Percentiles rank a stretch among this genome's conserved stretches.
phyloP scores from a whole-genome alignment of 1,284 basidiomycete species.

The Takashimella tepidaria region DNA sequence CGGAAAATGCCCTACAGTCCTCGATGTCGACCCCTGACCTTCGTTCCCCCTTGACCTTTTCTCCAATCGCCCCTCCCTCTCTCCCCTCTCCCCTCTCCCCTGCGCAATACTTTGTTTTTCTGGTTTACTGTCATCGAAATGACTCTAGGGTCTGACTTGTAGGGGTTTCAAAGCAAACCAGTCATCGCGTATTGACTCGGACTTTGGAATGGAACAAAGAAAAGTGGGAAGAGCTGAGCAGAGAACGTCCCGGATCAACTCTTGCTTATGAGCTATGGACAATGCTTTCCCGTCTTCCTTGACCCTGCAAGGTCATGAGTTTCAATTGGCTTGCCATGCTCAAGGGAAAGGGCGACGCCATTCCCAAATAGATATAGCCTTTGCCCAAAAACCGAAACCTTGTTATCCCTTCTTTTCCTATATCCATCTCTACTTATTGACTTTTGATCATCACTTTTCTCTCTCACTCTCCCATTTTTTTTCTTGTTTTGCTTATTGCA shows the following conservation, averaged over 20 bases:
- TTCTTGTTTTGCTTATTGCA: not conserved
- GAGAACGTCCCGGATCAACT: too few species aligned
- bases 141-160: not conserved
- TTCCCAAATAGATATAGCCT: not conserved
- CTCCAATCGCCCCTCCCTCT: not conserved
- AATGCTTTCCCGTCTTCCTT: too few species aligned
- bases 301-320: too few species aligned
- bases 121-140: not conserved
- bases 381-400: not conserved
- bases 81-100: not conserved
- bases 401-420: not conserved
- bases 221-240: too few species aligned
- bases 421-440: too few species aligned
- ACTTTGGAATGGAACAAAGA: too few species aligned
- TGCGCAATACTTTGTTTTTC: not conserved
- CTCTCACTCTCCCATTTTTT: not conserved
- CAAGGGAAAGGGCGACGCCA: not conserved
- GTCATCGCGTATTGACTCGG: too few species aligned
- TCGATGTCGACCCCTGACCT: not conserved
- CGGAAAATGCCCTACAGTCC: not conserved
- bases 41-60: not conserved
- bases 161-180: too few species aligned
- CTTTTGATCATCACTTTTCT: too few species aligned
- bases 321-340: too few species aligned
- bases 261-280: too few species aligned